phyloP scores from a whole-genome alignment of 2,329 filamentous ascomycete genomes.

The Penicillium carneum region DNA sequence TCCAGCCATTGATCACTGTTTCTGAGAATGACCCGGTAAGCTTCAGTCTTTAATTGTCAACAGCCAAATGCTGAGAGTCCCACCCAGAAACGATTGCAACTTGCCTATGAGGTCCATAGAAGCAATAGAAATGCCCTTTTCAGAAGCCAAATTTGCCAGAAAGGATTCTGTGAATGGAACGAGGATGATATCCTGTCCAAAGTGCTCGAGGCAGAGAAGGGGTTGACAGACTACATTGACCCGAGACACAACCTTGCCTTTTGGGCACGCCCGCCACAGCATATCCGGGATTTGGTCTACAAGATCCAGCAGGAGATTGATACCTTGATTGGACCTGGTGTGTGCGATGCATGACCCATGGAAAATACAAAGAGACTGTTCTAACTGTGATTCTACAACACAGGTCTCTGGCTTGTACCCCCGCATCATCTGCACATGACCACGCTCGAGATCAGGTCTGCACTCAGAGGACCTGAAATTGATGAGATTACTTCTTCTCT shows the following conservation, averaged over 20 bases:
- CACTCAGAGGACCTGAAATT: conserved; percentile 73
- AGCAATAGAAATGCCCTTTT: conserved; percentile 77
- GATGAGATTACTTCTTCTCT: conserved; percentile 66
- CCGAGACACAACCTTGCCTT: conserved; percentile 82
- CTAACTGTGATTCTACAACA: conserved; percentile 7
- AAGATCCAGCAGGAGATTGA: conserved; percentile 73
- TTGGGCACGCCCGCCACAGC: conserved; percentile 82
- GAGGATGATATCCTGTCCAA: conserved; percentile 78
- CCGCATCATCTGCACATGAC: conserved; percentile 81
- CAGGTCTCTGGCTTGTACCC: conserved; percentile 88
- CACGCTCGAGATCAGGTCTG: conserved; percentile 82
- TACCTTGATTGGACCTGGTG: conserved; percentile 70
- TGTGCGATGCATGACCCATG: conserved; percentile 43
- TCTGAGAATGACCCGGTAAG: conserved; percentile 72
- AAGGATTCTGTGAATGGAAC: conserved; percentile 72
- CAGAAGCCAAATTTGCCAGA: conserved; percentile 72
- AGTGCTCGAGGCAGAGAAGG: conserved; percentile 67
- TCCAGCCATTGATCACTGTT: conserved; percentile 73
- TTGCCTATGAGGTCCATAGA: conserved; percentile 76
- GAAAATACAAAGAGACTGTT: neutral
- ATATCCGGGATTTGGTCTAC: conserved; percentile 71
- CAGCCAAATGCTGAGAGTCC: conserved; percentile 19
- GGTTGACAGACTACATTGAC: conserved; percentile 74
- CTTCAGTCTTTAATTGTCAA: conserved; percentile 35
- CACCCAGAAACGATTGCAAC: conserved; percentile 65